Base-by-base conservation (phyloP, 2,329 filamentous ascomycete species). In the Exophiala dermatitidis region DNA sequence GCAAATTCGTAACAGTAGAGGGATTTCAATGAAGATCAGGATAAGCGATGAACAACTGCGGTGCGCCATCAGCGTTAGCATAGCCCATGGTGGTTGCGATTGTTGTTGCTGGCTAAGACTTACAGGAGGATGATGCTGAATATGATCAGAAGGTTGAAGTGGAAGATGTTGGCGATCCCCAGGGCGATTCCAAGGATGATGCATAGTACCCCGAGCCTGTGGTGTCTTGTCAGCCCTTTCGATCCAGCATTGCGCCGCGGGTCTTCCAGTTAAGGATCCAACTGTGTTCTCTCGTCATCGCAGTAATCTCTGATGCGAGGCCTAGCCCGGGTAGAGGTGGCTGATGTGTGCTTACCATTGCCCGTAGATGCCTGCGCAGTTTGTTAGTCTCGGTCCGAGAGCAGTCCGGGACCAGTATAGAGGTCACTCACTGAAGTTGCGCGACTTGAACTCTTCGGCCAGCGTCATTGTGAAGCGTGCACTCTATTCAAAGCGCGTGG, bases 1-100 rank as follows among this genome's bases (percentile, higher is more conserved):
- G 76, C 93, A 98, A 75, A 98, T 96, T 72, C 93, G 88, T 58
- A 98, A 84, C 53, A 98, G 86, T 55, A 97, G 84, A 30, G 93
- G 93, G 12, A 98, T 85, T 71, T 98, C 88, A 67, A 91, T 79
- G 72, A 93, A 93, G 67, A 93, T 75, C 66, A 93, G 85, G 63
- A 90, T 65, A 64, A 90, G 82, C 9, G 83, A 79, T 46, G 79
- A 89, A 56, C 79, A 75, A 42, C 88, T 91, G 40, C 8, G 38
- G n/a, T 26, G 12, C 19, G 19, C 3, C 5, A 5, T 26, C 12
- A 26, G 9, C 28, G 38, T 41, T 28, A 41, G 38, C 38, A 41
- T 26, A 6, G 4, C 10, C 38, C n/a, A 45, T 30, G 36, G 12
- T 12, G 19, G 42, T 12, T 31, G 32, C 33, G n/a, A 36, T 28